Percentiles rank a stretch among this genome's conserved stretches.
Conservation (phyloP, 2,329 filamentous ascomycete species). For the Nemania diffusa region DNA sequence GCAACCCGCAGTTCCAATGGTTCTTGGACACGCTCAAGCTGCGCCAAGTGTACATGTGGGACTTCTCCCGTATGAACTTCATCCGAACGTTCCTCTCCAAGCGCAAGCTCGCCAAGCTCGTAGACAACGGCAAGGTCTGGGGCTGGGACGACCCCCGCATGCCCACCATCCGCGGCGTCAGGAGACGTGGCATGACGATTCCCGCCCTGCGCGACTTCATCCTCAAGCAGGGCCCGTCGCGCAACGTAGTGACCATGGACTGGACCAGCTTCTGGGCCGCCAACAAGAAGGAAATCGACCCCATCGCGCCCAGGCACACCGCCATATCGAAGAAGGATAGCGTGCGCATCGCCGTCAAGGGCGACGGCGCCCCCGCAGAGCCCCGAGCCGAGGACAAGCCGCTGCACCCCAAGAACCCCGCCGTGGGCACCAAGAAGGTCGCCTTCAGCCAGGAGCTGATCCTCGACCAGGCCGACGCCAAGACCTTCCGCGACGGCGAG, state of each 20-base stretch:
- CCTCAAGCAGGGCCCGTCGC: slow-evolving; percentile 82
- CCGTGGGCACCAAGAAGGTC: slow-evolving; percentile 87
- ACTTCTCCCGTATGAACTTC: slow-evolving; percentile 87
- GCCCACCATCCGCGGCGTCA: slow-evolving; percentile 84
- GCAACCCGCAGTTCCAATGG: slow-evolving; percentile 89
- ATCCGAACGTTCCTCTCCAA: slow-evolving; percentile 85
- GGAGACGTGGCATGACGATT: slow-evolving; percentile 81
- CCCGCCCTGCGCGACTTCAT: slow-evolving; percentile 85
- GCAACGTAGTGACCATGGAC: slow-evolving; percentile 86
- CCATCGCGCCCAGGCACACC: slow-evolving; percentile 77
- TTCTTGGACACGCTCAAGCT: slow-evolving; percentile 79
- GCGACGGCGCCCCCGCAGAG: slow-evolving; percentile 71
- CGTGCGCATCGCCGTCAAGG: slow-evolving; percentile 76
- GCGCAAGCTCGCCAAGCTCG: slow-evolving; percentile 85
- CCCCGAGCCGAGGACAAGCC: slow-evolving; percentile 79
- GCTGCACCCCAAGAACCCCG: slow-evolving; percentile 89
- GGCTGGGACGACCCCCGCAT: slow-evolving; percentile 90
- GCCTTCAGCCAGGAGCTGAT: slow-evolving; percentile 79
- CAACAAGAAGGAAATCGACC: slow-evolving; percentile 87
- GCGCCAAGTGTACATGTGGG: slow-evolving; percentile 84
- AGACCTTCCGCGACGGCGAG: slow-evolving; percentile 82
- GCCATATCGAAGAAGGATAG: slow-evolving; percentile 76
- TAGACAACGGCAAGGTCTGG: slow-evolving; percentile 78
- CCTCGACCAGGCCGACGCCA: slow-evolving; percentile 87
- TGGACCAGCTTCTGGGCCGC: slow-evolving; percentile 78